Conservation (phyloP, 257 asterid species). For the Orobanche coerulescens region DNA sequence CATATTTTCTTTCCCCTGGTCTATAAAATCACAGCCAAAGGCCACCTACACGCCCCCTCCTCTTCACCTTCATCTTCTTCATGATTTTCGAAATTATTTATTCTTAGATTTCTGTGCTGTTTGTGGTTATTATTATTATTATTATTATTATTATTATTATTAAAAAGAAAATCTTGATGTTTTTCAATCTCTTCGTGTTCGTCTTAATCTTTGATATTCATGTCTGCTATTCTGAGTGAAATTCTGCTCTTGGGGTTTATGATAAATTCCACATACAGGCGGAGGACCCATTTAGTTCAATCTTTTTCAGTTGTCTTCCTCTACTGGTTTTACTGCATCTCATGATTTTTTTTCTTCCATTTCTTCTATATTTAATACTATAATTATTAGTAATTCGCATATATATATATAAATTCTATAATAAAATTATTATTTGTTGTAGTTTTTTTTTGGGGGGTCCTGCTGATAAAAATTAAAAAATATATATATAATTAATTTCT, state of each 20-base stretch:
- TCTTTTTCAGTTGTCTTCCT: constrained; percentile 95
- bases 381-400: background rate
- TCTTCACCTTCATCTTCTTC: constrained; percentile 27
- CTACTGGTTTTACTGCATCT: constrained; percentile 94
- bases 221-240: constrained; percentile 93
- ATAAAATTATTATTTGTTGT: too few relatives aligned
- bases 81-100: background rate
- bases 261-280: constrained; percentile 88
- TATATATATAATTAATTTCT: background rate
- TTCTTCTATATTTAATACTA: background rate
- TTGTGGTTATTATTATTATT: too few relatives aligned
- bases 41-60: constrained; percentile 17
- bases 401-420: too few relatives aligned
- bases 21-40: constrained; percentile 54
- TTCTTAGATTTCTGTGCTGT: background rate
- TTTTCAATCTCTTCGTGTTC: constrained; percentile 26
- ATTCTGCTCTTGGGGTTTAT: constrained; percentile 77
- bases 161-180: constrained; percentile 24
- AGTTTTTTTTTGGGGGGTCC: too few relatives aligned
- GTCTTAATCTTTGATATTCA: constrained; percentile 50
- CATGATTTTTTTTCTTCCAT: constrained; percentile 40
- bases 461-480: constrained; percentile 19
- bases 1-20: constrained; percentile 29
- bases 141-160: too few relatives aligned
- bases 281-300: constrained; percentile 86